Base-by-base conservation (phyloP, 1,284 basidiomycete species). In the Pseudozyma sp. region DNA sequence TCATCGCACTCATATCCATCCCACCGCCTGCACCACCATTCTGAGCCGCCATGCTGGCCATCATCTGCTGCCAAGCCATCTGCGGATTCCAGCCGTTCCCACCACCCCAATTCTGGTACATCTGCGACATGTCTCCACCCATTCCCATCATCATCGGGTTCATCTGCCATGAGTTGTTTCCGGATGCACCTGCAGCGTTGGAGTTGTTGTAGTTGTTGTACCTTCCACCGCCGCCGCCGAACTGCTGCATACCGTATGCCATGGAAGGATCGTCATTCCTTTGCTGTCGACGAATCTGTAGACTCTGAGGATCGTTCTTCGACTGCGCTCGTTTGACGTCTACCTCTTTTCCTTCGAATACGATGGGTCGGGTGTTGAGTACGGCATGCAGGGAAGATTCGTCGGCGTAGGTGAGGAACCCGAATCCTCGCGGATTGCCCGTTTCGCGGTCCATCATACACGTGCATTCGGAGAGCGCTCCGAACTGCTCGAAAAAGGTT, bases 391-490 rank as follows among this genome's bases (percentile, higher is more conserved):
- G 93, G 71, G 92, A 90, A 9, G 91, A 90, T 74, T 95, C 92
- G 81, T 94, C 92, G 34, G 87, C 87, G 79, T 97, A 97, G 0
- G 94, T 97, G 19, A 99, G 91, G 82, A 99, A 99, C 0, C 97
- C 97, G 79, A 98, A 99, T 6, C 97, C 97, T 84, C 99, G 96
- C 85, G 93, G 94, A 50, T 95, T 87, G 35, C 93, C 92, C 16
- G 94, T 97, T 85, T 98, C 94, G 54, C 94, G 92, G 86, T 99
- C 97, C 81, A 97, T 89, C 97, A 99, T 99, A 81, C 99, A 94
- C 0, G 94, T 98, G 52, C 95, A 94, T 85, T 99, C 96, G 81
- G 95, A 91, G 68, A 99, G 94, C 77, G 90, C 91, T 65, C 96
- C 97, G 81, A 87, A 89, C 82, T 95, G 92, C 45, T 90, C 90